Base-by-base conservation (phyloP, 768 basidiomycete species). In the Pleurotus djamor region DNA sequence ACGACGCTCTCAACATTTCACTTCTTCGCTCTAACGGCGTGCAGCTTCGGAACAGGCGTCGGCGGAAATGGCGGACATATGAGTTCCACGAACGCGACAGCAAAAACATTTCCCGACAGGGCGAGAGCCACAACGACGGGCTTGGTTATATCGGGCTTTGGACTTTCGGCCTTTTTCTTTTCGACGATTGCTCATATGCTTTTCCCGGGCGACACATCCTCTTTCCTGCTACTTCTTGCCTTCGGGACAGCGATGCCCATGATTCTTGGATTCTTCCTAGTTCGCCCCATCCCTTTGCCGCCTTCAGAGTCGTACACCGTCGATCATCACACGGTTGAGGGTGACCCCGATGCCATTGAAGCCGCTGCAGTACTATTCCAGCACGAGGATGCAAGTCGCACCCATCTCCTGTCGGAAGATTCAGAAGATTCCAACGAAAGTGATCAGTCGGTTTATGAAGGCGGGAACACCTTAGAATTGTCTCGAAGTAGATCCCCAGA, bases 141-240 rank as follows among this genome's bases (percentile, higher is more conserved):
- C 1, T 69, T 93, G 7, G 93, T 95, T 36, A 72, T 94, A 16
- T 92, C 92, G 0, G 94, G 92, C 35, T 94, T 92, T 62, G 94
- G 95, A 0, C 83, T 98, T 13, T 94, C 92, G 0, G 95, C 95
- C 0, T 96, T 96, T 77, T 78, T 91, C 62, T 97, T 96, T 73
- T 91, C 92, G 10, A 81, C 86, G 0, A 73, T 96, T 38, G 86
- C 92, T 0, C 87, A 88, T 58, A 66, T 82, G 0, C 69, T 87
- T 45, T 96, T 86, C 66, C 86, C 90, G 0, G 93, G 91, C 0
- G 80, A 94, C 65, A 91, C 90, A 0, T 89, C 88, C 0, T 81
- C 85, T 1, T 89, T 96, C 66, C 72, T 98, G 1, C 78, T 89
- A 0, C 72, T 93, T 4, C 83, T 97, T 4, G 83, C 88, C 0